Evolutionary conservation across 108 stramenopile species (phyloP).

Genomic region (Cyclotella choctawhatcheeana): DNA sequence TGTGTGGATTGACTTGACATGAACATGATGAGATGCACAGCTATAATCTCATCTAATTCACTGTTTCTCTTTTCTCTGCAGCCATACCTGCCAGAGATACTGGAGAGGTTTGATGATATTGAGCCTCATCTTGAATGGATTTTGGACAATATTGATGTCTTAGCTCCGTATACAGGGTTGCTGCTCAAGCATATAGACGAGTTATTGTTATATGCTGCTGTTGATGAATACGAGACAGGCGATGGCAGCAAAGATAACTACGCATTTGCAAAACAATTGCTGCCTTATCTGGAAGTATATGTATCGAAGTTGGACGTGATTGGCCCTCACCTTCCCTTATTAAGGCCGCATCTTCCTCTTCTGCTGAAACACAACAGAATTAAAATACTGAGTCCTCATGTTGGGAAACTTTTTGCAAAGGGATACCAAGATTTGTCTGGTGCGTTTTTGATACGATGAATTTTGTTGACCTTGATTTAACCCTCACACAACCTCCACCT

Average conservation of each 20-base stretch:
- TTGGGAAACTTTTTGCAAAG: slow-evolving; percentile 61
- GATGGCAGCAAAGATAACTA: slow-evolving; percentile 47
- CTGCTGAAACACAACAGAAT: slow-evolving; percentile 71
- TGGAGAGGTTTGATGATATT: slow-evolving; percentile 75
- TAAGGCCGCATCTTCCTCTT: slow-evolving; percentile 72
- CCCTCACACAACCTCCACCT: not conserved
- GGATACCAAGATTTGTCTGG: slow-evolving; percentile 65
- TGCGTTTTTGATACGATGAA: slow-evolving; percentile 25
- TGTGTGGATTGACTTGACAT: too few species aligned
- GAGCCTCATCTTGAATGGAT: slow-evolving; percentile 83
- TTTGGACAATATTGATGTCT: slow-evolving; percentile 67
- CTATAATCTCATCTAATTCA: too few species aligned
- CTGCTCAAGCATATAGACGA: slow-evolving; percentile 76
- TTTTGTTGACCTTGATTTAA: not conserved
- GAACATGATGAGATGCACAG: too few species aligned
- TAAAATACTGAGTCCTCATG: slow-evolving; percentile 63
- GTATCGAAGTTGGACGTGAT: slow-evolving; percentile 62
- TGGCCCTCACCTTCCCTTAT: slow-evolving; percentile 69
- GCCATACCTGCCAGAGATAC: slow-evolving; percentile 61
- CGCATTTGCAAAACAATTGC: slow-evolving; percentile 65
- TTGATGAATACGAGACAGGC: slow-evolving; percentile 53
- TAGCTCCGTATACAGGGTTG: slow-evolving; percentile 79
- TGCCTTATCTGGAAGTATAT: slow-evolving; percentile 71
- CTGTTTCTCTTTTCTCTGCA: too few species aligned
- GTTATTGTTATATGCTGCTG: slow-evolving; percentile 63